Conservation (phyloP, 257 asterid genomes). For the Paraleonurus japonicus region DNA sequence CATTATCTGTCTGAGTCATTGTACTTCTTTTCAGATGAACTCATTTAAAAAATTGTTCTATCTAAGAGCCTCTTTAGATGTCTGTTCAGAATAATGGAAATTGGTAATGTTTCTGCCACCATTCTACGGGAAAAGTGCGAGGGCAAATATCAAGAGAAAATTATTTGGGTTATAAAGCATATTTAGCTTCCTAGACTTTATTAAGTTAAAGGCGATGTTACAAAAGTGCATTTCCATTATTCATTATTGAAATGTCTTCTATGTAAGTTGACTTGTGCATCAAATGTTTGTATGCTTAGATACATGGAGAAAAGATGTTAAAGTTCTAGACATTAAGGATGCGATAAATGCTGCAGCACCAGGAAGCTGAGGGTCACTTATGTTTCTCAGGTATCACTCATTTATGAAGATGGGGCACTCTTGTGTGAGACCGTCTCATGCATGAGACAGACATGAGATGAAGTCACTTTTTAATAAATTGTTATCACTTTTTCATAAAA, state of each 20-base stretch:
- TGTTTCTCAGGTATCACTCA: conserved; percentile 67
- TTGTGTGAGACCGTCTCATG: too few relatives aligned
- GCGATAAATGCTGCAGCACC: conserved; percentile 68
- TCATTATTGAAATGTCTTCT: neutral
- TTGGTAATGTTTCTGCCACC: conserved; percentile 10
- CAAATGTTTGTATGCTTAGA: conserved; percentile 45
- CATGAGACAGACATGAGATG: too few relatives aligned
- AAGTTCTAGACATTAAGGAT: conserved; percentile 55
- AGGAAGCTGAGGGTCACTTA: conserved; percentile 61
- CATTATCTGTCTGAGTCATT: conserved; percentile 8
- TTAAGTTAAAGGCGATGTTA: conserved; percentile 8
- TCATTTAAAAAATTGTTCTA: neutral
- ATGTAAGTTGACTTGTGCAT: conserved; percentile 22
- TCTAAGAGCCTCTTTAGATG: conserved; percentile 1
- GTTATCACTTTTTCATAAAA: too few relatives aligned
- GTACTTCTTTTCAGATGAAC: conserved; percentile 10
- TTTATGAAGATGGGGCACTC: conserved; percentile 28
- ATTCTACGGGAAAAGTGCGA: conserved; percentile 8
- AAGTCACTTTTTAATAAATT: too few relatives aligned
- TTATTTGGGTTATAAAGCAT: conserved; percentile 1
- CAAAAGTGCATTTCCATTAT: neutral
- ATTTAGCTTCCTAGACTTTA: too few relatives aligned
- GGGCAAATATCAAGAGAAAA: conserved; percentile 2
- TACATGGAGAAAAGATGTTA: conserved; percentile 89
- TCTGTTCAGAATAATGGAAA: conserved; percentile 1